Conservation (phyloP, 2,329 filamentous ascomycete species). For the Eurotiales sp. region DNA sequence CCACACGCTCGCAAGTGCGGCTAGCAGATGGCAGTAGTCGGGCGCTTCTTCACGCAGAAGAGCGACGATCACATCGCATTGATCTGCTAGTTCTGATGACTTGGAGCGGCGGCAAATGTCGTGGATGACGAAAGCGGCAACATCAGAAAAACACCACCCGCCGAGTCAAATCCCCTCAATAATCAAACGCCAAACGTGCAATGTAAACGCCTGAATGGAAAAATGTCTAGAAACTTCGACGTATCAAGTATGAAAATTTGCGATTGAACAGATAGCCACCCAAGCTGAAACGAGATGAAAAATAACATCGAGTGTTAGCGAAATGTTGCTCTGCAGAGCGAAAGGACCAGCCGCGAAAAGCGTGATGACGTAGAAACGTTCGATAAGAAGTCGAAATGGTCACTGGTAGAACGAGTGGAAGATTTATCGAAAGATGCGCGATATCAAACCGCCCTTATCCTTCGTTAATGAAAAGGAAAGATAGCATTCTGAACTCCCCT, state of each 20-base stretch:
- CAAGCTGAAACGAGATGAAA: slow-evolving; percentile 11
- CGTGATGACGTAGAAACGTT: background rate
- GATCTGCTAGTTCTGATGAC: background rate
- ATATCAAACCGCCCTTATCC: slow-evolving; percentile 10
- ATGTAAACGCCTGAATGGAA: slow-evolving; percentile 13
- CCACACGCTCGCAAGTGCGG: background rate
- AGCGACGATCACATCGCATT: background rate
- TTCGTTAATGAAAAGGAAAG: background rate
- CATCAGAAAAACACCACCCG: slow-evolving; percentile 9
- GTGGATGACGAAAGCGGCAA: slow-evolving; percentile 12
- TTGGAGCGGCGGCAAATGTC: background rate
- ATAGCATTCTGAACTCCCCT: background rate
- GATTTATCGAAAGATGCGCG: background rate
- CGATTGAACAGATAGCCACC: slow-evolving; percentile 14
- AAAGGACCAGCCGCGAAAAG: background rate
- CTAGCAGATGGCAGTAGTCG: background rate
- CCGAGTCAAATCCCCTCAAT: slow-evolving; percentile 3
- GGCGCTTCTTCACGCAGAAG: background rate
- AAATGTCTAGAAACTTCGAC: slow-evolving; percentile 6
- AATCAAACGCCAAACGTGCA: slow-evolving; percentile 15
- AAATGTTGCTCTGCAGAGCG: background rate
- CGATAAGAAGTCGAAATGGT: too few relatives aligned
- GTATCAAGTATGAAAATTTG: background rate
- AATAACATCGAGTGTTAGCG: background rate
- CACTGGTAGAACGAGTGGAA: background rate